Percentiles rank a stretch among this genome's conserved stretches.
Conservation (phyloP, 441 rosid species). For the Raphanus hybrid region DNA sequence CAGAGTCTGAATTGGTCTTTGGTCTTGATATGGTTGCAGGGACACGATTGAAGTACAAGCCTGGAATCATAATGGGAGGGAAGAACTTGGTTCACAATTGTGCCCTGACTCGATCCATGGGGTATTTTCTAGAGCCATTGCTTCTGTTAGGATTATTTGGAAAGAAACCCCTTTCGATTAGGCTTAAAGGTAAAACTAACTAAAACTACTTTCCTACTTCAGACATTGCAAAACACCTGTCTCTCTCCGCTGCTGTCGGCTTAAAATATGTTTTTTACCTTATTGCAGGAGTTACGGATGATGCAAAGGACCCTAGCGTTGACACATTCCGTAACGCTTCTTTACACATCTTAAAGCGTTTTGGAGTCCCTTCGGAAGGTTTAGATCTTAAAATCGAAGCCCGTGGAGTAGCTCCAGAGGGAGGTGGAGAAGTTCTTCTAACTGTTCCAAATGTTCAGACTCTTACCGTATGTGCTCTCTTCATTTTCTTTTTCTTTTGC, state of each 20-base stretch:
- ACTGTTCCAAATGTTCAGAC: conserved; percentile 66
- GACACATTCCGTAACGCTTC: conserved; percentile 80
- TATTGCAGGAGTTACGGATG: conserved; percentile 80
- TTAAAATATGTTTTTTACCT: background rate
- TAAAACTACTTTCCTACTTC: background rate
- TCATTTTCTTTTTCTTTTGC: background rate
- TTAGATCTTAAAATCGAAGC: conserved; percentile 71
- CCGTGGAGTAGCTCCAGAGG: conserved; percentile 79
- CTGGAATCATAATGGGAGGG: conserved; percentile 82
- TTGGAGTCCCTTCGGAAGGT: conserved; percentile 83
- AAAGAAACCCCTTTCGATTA: conserved; percentile 67
- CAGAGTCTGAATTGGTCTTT: background rate
- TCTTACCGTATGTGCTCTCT: conserved; percentile 39
- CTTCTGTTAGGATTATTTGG: conserved; percentile 75
- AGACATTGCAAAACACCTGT: background rate
- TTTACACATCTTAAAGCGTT: conserved; percentile 69
- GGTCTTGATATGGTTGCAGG: conserved; percentile 48
- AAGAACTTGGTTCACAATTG: conserved; percentile 71
- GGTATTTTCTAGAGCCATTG: conserved; percentile 86
- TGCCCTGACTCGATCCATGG: conserved; percentile 70
- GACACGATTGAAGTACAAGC: conserved; percentile 72
- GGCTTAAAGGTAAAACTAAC: conserved; percentile 63
- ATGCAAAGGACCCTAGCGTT: conserved; percentile 75
- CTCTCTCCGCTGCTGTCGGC: background rate
- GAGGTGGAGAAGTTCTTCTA: conserved; percentile 85